Base-by-base conservation (phyloP, 2,329 filamentous ascomycete genomes). In the Mycogone perniciosa region DNA sequence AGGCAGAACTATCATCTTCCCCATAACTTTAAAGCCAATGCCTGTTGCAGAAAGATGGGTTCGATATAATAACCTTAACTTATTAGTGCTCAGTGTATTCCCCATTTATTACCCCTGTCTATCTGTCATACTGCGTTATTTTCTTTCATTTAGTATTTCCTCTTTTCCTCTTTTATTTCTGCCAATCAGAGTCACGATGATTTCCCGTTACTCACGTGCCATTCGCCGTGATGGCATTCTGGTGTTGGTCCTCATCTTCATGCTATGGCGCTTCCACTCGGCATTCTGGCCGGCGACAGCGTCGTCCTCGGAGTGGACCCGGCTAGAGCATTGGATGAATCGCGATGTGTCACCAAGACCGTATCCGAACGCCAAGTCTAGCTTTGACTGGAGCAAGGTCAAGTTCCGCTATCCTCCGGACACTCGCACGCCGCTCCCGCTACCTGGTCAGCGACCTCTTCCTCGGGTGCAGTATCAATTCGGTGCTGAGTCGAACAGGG, bases 321-420 rank as follows among this genome's bases (percentile, higher is more conserved):
- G 33, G 4, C 63, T 70, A 4, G 57, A 63, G 46, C 56, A 52
- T 4, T 61, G 59, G 46, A 70, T 69, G 67, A 70, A 69, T 51
- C 41, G 41, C n/a, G 49, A 39, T 37, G 31, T 46, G 20, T 44
- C 55, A 9, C 46, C 40, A 4, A 39, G 50, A 8, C 35, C 44
- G 27, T 33, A 48, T 40, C 43, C 31, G 51, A 26, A 33, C 35
- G 34, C 6, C 2, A 61, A 60, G 5, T 62, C 64, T 53, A 70
- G 63, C 61, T 71, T 72, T 56, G 59, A 72, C 60, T 72, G 69
- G 68, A 57, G 58, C 47, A 54, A 48, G 31, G 64, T 71, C 30
- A 43, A 52, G 7, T 59, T 64, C 33, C 54, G 54, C 26, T 58
- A 66, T 47, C 52, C 55, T 31, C 60, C 64, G 4, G 54, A 59